These are phyloP conservation scores for Lenwebbia sp. DNA, from an alignment of 345 rosid genomes.

Conservation along the genomic window DNA sequence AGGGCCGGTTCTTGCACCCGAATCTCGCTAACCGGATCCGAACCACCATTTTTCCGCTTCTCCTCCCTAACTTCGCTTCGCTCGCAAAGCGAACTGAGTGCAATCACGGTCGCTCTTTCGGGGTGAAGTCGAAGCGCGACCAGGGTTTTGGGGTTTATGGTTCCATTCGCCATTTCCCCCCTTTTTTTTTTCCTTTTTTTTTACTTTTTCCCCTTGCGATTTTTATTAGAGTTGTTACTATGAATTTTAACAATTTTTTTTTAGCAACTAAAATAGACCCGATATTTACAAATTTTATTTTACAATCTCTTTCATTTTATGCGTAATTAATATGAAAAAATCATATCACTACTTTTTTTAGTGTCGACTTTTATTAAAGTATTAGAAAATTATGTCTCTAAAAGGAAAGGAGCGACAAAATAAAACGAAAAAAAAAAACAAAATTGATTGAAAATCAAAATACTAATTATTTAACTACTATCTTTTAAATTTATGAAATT, in stretches of 20 bases:
- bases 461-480: not conserved
- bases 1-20: slow-evolving; percentile 68
- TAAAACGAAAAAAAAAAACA: not conserved
- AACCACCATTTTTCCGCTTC: slow-evolving; percentile 38
- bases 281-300: not conserved
- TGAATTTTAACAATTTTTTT: not conserved
- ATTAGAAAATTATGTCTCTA: too few species aligned
- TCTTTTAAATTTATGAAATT: not conserved
- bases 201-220: not conserved
- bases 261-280: not conserved
- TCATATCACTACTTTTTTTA: too few species aligned
- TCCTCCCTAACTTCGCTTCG: not conserved
- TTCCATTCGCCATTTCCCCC: not conserved
- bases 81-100: not conserved
- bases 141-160: not conserved
- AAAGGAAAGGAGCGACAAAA: not conserved
- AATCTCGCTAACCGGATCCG: slow-evolving; percentile 63
- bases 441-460: not conserved
- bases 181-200: not conserved
- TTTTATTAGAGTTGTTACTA: not conserved
- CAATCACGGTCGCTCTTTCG: not conserved
- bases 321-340: too few species aligned
- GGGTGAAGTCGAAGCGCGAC: not conserved
- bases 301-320: not conserved
- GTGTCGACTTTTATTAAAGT: too few species aligned